Evolutionary conservation across 371 early-diverging fungal species (phyloP), one percentile per base, ranked within the genome.

Genomic region (Mortierella sp.): DNA sequence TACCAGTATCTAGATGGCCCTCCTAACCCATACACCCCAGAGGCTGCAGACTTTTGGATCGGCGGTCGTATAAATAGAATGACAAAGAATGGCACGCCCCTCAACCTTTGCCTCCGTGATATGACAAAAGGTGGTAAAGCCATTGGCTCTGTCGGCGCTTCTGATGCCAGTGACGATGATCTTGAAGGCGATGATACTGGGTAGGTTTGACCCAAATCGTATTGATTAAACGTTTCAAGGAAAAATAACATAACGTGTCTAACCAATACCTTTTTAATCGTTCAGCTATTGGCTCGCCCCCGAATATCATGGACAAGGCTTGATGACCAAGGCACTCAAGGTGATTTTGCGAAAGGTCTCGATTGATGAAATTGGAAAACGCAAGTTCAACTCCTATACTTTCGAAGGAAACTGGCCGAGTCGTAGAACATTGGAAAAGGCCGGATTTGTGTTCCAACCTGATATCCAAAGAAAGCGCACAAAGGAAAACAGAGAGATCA

Each of bases 251-350:
- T 57, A 30, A 60, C 0, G 22, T 18, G 30, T 18, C 18, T 22
- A 43, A 30, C 43, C 37, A 28, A 24, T 32, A 22, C 32, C 16
- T 18, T 26, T 54, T 45, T 18, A 24, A 37, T 22, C 9, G 10
- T 22, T 18, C 63, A 75, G 81, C n/a, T 80, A 75, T 55, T 80
- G 81, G 76, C 69, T 80, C 18, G 68, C 72, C 0, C 73, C 76
- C 14, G 81, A 75, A 9, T 75, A 75, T 61, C 81, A 72, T 14
- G 75, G 81, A 5, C 62, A 69, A 30, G 81, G 81, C 4, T 18
- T 80, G 32, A 75, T 80, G 75, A 59, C 81, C 10, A 75, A 72
- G n/a, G 81, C 81, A 0, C 47, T 75, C 8, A 62, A 66, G 60
- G 24, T 75, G 57, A 32, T 75, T 45, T 67, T 80, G 0, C 60